Evolutionary conservation across 2,329 filamentous ascomycete species (phyloP).

Genomic region (Epichloe gansuensis): DNA sequence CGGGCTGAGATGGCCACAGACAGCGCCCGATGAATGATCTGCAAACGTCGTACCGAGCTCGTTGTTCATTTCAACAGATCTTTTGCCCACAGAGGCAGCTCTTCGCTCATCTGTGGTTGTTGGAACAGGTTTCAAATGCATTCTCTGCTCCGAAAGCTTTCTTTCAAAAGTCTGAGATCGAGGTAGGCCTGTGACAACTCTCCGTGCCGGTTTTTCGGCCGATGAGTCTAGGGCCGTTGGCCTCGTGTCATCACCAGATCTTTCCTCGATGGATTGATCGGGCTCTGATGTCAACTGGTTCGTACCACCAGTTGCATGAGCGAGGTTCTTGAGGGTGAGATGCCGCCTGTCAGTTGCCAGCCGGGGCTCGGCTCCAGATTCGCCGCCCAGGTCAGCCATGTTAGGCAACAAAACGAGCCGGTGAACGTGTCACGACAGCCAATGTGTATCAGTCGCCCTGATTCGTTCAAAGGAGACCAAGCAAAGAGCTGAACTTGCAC

Average conservation of each 20-base stretch:
- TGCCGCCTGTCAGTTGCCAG: conserved; percentile 15
- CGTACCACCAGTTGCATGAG: conserved; percentile 10
- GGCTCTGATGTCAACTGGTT: conserved; percentile 7
- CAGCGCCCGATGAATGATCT: conserved; percentile 35
- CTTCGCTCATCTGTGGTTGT: conserved; percentile 56
- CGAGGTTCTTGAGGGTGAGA: conserved; percentile 19
- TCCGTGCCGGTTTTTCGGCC: conserved; percentile 25
- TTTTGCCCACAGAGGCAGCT: conserved; percentile 54
- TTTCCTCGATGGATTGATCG: neutral
- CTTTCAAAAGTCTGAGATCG: conserved; percentile 69
- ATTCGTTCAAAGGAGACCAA: neutral
- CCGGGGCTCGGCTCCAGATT: conserved; percentile 17
- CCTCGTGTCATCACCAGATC: neutral
- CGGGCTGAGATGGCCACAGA: conserved; percentile 26
- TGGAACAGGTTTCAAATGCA: conserved; percentile 56
- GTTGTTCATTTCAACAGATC: neutral
- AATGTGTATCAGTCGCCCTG: neutral
- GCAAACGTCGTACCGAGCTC: conserved; percentile 14
- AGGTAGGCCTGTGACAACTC: conserved; percentile 68
- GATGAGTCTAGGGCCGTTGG: neutral
- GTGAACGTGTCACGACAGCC: neutral
- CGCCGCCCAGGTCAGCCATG: conserved; percentile 21
- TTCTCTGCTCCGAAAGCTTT: conserved; percentile 68
- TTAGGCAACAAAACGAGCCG: conserved; percentile 7
- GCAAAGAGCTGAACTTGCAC: neutral